Evolutionary conservation across 2,329 filamentous ascomycete species (phyloP), one percentile per base, ranked within the genome.

Genomic region (Xylaria sp.): DNA sequence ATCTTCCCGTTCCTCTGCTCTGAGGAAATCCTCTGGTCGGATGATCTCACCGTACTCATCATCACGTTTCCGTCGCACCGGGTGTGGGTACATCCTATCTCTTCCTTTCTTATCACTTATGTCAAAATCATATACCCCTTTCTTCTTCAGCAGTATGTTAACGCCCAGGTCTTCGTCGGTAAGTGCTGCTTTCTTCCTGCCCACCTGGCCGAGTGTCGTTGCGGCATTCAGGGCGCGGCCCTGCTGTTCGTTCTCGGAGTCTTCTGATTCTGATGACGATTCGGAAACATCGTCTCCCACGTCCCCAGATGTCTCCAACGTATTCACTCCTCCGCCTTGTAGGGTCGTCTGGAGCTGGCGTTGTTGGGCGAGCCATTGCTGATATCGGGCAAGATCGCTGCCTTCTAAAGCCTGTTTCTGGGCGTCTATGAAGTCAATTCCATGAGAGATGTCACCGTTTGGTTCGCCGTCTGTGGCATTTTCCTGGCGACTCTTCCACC

Each of bases 1-100:
- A 32, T 89, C 87, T 67, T 97, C 94, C 66, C 94, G 90, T 81
- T 98, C 96, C 78, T 99, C 96, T 0, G 94, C 95, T 67, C 94
- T 89, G 1, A 98, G 86, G 78, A 95, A 99, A 72, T 99, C 96
- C 79, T 98, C 96, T 0, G 95, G 93, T 63, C 94, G 90, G 74
- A 99, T 98, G 18, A 97, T 83, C 73, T 99, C 96, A 68, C 96
- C 96, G 81, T 96, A 99, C 72, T 98, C 95, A 77, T 98, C 96
- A 37, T 87, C 89, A 60, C 94, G 90, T 78, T 90, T 92, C 75
- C 93, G 87, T 61, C 94, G 90, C 28, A 94, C 89, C 0, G 94
- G 89, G 63, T 97, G 91, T 0, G 96, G 96, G 78, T 98, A 98
- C 83, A 97, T 92, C 71, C 94, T 91, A 78, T 99, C 96, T 64